Percentiles rank a stretch among this genome's conserved stretches.
Conservation (phyloP, 2,329 filamentous ascomycete species). For the Tolypocladium sp. region DNA sequence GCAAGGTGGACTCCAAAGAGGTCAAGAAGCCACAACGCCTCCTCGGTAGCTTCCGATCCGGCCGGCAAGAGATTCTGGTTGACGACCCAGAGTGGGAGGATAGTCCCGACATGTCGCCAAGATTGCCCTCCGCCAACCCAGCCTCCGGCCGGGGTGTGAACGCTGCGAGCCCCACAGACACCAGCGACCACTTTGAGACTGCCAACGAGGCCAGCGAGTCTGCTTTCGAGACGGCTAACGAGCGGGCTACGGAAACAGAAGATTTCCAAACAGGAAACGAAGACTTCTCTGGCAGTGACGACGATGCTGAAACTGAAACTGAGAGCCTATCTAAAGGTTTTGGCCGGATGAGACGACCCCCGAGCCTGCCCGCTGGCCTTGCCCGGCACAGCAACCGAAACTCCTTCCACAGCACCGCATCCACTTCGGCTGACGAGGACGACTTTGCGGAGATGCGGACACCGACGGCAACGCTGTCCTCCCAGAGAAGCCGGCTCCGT, state of each 20-base stretch:
- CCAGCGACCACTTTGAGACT: slow-evolving; percentile 67
- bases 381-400: slow-evolving; percentile 42
- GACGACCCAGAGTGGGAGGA: slow-evolving; percentile 92
- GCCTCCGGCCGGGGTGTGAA: slow-evolving; percentile 7
- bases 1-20: slow-evolving; percentile 54
- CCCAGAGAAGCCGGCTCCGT: slow-evolving; percentile 64
- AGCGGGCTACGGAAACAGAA: slow-evolving; percentile 79
- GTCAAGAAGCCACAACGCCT: slow-evolving; percentile 74
- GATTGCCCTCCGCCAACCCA: slow-evolving; percentile 12
- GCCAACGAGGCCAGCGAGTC: slow-evolving; percentile 67
- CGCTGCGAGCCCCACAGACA: slow-evolving; percentile 28
- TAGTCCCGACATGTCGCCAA: slow-evolving; percentile 32
- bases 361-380: slow-evolving; percentile 27
- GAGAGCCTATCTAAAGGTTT: slow-evolving; percentile 49
- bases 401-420: slow-evolving; percentile 81
- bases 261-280: slow-evolving; percentile 93
- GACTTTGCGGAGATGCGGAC: slow-evolving; percentile 48
- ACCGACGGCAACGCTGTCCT: slow-evolving; percentile 47
- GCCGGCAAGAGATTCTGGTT: slow-evolving; percentile 67
- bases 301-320: slow-evolving; percentile 85
- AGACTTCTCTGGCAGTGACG: slow-evolving; percentile 64
- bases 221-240: slow-evolving; percentile 62
- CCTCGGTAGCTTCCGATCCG: slow-evolving; percentile 65
- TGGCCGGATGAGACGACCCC: slow-evolving; percentile 30
- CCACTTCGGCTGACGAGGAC: slow-evolving; percentile 72